phyloP scores from a whole-genome alignment of 768 basidiomycete genomes.

The Boletus insuetus region DNA sequence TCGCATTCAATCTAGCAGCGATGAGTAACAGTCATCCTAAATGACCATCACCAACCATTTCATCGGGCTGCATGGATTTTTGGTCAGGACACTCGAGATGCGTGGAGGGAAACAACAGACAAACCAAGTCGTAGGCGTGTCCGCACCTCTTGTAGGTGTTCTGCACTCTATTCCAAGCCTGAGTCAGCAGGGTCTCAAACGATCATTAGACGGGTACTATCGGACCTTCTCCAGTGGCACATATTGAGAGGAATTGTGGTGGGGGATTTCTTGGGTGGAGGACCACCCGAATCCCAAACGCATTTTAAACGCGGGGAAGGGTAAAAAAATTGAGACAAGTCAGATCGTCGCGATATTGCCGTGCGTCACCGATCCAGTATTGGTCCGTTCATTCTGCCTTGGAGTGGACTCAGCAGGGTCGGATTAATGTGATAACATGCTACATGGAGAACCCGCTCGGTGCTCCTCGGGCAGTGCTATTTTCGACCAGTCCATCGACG shows the following conservation, averaged over 20 bases:
- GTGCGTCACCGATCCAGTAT: constrained; percentile 25
- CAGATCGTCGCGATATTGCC: constrained; percentile 26
- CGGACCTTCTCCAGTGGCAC: constrained; percentile 75
- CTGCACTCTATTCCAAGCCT: constrained; percentile 49
- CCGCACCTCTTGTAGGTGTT: constrained; percentile 57
- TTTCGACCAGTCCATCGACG: constrained; percentile 17
- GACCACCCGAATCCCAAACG: neutral
- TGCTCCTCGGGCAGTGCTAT: constrained; percentile 32
- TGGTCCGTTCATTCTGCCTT: constrained; percentile 17
- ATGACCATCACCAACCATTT: constrained; percentile 43
- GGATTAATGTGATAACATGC: constrained; percentile 22
- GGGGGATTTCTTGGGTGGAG: constrained; percentile 10
- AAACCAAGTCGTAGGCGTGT: constrained; percentile 54
- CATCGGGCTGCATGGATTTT: constrained; percentile 47
- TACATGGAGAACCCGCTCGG: constrained; percentile 28
- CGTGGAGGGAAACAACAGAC: constrained; percentile 21
- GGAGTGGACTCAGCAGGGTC: constrained; percentile 15
- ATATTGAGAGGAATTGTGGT: constrained; percentile 38
- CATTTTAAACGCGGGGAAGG: constrained; percentile 26
- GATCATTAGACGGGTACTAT: constrained; percentile 8
- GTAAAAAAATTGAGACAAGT: constrained; percentile 16
- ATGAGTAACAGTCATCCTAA: constrained; percentile 11
- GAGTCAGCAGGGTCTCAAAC: constrained; percentile 10
- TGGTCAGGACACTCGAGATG: constrained; percentile 10
- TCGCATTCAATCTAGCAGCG: constrained; percentile 59